Evolutionary conservation across 2,329 filamentous ascomycete species (phyloP).

Genomic region (Helicocarpus griseus): DNA sequence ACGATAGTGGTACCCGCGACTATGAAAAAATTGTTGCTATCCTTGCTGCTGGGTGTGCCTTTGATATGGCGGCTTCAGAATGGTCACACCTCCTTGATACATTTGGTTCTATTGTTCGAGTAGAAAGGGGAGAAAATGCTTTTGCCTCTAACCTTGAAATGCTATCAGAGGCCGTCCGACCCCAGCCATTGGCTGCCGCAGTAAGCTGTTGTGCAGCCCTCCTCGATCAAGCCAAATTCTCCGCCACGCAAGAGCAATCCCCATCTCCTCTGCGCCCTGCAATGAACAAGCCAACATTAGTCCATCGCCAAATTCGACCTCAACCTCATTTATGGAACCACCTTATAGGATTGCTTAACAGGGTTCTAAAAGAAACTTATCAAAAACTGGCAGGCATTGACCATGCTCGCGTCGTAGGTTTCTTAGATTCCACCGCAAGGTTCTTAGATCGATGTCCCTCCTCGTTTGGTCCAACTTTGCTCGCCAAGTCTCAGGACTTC

Average conservation of each 20-base stretch:
- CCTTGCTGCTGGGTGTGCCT: conserved; percentile 48
- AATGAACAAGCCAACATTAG: not conserved
- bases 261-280: conserved; percentile 9
- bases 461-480: conserved; percentile 44
- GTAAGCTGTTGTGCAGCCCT: conserved; percentile 28
- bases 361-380: conserved; percentile 49
- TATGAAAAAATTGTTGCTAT: conserved; percentile 62
- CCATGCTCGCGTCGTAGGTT: conserved; percentile 31
- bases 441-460: conserved; percentile 44
- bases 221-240: conserved; percentile 27
- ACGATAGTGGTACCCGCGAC: conserved; percentile 50
- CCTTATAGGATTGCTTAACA: conserved; percentile 52
- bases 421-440: conserved; percentile 45
- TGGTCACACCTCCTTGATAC: conserved; percentile 48
- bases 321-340: conserved; percentile 30
- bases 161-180: conserved; percentile 47
- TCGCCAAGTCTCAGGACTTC: conserved; percentile 49
- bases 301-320: not conserved
- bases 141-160: conserved; percentile 62
- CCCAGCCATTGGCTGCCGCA: conserved; percentile 14
- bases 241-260: conserved; percentile 17
- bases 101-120: conserved; percentile 47
- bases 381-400: conserved; percentile 31
- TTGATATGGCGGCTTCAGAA: conserved; percentile 19
- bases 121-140: conserved; percentile 59